Base-by-base conservation (phyloP, 129 eudicot species). In the Escallonia herrerae region DNA sequence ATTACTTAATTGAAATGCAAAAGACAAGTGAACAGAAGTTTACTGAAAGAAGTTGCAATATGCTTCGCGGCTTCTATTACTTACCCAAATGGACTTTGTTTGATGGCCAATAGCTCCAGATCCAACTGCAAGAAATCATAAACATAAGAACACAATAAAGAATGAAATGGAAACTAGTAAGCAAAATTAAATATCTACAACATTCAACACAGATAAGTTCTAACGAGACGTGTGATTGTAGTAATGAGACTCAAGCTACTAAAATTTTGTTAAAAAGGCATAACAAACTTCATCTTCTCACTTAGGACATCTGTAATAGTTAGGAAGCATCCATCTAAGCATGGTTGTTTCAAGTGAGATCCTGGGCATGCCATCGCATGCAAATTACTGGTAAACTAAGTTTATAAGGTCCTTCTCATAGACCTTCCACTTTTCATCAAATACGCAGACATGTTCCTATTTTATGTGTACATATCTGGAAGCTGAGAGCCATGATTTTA, bases 81-180 rank as follows among this genome's bases (percentile, higher is more conserved):
- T 5, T 86, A 93, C 98, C 98, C 98, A 57, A 90, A 93, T 58
- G 98, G 89, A 74, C 82, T 93, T 75, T 93, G 96, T 74, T 88
- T 83, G 75, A 91, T 91, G 45, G 98, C 63, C 73, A 93, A 72
- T 74, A 91, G 73, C 58, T 88, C 91, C 47, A 88, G 60, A 70
- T 88, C 98, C 79, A 93, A 33, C 95, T 93, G 96, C 80, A 22
- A 22, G 33, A 22, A 22, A 22, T 75, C 58, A 76, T 71, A 59
- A 52, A 45, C 3, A 67, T 15, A 41, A 11, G 33, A 67, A 52
- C 33, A 54, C 40, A 64, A 1, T 1, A 55, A 22, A 67, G 53
- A 63, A n/a, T 44, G 33, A 12, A 56, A 22, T 40, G 39, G 58
- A 58, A 10, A 60, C 65, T 11, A 33, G 8, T 39, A 15, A 54